These are phyloP conservation scores for Melaleuca quinquenervia DNA, from an alignment of 345 rosid species.

Conservation along the genomic window DNA sequence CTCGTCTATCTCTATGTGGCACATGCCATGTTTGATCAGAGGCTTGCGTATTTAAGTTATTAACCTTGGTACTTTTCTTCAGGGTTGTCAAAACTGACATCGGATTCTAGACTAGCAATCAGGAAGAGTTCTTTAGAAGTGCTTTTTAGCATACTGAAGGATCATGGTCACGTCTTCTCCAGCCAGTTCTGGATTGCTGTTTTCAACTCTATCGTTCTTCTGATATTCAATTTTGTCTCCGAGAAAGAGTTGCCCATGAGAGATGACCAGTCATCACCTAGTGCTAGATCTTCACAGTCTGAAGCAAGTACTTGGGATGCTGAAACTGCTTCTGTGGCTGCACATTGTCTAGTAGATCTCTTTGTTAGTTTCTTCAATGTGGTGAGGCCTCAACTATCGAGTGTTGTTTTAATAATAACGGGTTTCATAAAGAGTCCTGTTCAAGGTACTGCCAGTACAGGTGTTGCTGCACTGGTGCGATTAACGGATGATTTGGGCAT, in stretches of 20 bases:
- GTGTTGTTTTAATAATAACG: slow-evolving; percentile 51
- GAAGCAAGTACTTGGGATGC: slow-evolving; percentile 64
- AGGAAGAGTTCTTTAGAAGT: slow-evolving; percentile 89
- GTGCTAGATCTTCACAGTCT: slow-evolving; percentile 24
- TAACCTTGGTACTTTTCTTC: slow-evolving; percentile 18
- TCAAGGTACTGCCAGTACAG: slow-evolving; percentile 76
- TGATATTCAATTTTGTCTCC: slow-evolving; percentile 40
- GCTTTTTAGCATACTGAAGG: slow-evolving; percentile 86
- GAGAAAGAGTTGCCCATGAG: slow-evolving; percentile 26
- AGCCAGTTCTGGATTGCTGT: slow-evolving; percentile 52
- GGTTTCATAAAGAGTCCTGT: slow-evolving; percentile 62
- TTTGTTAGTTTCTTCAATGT: slow-evolving; percentile 47
- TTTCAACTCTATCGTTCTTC: slow-evolving; percentile 49
- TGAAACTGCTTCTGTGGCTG: slow-evolving; percentile 64
- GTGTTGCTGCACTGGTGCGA: slow-evolving; percentile 53
- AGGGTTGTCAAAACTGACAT: slow-evolving; percentile 80
- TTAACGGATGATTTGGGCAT: slow-evolving; percentile 52
- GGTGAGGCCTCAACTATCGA: slow-evolving; percentile 52
- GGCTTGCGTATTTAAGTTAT: neutral
- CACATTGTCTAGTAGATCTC: slow-evolving; percentile 68
- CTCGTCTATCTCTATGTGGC: neutral
- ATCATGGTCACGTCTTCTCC: slow-evolving; percentile 95
- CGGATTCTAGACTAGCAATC: slow-evolving; percentile 74
- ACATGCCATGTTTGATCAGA: neutral
- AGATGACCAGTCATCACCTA: slow-evolving; percentile 29